A percentile compares a stretch with the other conserved stretches of the same genome.
Conservation (phyloP, 148 eudicot genomes). For the Silene uniflora region DNA sequence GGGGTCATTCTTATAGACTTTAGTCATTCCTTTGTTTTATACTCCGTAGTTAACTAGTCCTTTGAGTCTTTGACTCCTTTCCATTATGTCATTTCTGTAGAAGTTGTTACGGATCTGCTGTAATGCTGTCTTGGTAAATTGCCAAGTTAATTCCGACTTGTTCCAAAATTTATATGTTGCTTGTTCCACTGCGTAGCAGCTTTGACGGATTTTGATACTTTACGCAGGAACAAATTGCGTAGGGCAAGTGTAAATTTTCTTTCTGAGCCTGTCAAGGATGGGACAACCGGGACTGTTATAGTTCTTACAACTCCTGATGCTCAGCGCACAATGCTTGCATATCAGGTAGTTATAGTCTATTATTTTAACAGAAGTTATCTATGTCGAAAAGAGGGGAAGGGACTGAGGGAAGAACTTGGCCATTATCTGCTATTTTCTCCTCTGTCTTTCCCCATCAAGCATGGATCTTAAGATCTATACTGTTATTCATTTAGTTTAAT, state of each 20-base stretch:
- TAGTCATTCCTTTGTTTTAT: background rate
- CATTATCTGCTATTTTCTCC: background rate
- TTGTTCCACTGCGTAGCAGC: background rate
- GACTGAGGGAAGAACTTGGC: background rate
- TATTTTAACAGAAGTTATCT: background rate
- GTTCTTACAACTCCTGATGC: slow-evolving; percentile 98
- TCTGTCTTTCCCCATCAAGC: background rate
- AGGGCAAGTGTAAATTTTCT: slow-evolving; percentile 92
- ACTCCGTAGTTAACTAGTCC: too few species aligned
- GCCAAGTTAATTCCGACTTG: background rate
- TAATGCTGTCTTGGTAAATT: background rate
- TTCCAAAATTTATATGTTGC: background rate
- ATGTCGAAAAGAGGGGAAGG: background rate
- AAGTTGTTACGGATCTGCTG: background rate
- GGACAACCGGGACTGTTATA: slow-evolving; percentile 96
- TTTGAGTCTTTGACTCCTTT: too few species aligned
- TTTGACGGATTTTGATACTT: background rate
- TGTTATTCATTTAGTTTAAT: background rate
- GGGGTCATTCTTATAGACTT: background rate
- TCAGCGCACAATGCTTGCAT: slow-evolving; percentile 98
- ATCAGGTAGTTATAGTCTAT: slow-evolving; percentile 48
- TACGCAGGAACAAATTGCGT: slow-evolving; percentile 62
- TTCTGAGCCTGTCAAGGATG: slow-evolving; percentile 86
- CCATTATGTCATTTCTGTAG: background rate
- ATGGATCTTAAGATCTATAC: background rate